Base-by-base conservation (phyloP, 1,284 basidiomycete genomes). In the Bjerkandera adusta region DNA sequence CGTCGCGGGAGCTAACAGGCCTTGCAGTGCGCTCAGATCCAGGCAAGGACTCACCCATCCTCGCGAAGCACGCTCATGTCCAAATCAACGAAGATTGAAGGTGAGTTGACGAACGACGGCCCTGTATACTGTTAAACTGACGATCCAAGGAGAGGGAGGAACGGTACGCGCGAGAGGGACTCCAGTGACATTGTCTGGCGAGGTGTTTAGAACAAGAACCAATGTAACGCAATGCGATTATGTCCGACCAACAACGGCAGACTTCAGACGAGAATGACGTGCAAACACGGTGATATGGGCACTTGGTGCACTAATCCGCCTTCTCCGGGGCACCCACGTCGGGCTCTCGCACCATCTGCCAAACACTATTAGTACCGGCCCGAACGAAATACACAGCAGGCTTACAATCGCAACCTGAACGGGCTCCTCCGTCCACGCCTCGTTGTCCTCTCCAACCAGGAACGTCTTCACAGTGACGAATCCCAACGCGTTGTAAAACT, bases 401-500 rank as follows among this genome's bases (percentile, higher is more conserved):
- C 40, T 32, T 24, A 42, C 40, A 6, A 42, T 8, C 18, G 15
- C 40, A 12, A 42, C 22, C 27, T 16, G 7, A 15, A 42, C n/a
- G 11, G 40, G 40, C 8, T 33, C 27, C 15, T 32, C 40, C 7
- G 26, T 42, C 40, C 40, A 42, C n/a, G 27, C 20, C 12, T 25
- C 26, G 16, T 42, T 42, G 11, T 29, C 30, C 11, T 42, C 40
- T 10, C 40, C 40, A 4, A 42, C n/a, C 10, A 30, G 10, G 10
- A 30, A 22, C 7, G 20, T 8, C 4, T 18, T 13, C 26, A 20
- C 26, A 10, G 27, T 33, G 10, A 30, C 21, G 40, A 42, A 42
- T 18, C 40, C 40, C 3, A 42, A 27, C 15, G 27, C 18, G 10
- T 42, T 26, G 40, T 42, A 42, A 27, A 42, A 42, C 32, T 25